These are phyloP conservation scores for Leptographium wingfieldii DNA, from an alignment of 2,329 filamentous ascomycete genomes.

Conservation along the genomic window DNA sequence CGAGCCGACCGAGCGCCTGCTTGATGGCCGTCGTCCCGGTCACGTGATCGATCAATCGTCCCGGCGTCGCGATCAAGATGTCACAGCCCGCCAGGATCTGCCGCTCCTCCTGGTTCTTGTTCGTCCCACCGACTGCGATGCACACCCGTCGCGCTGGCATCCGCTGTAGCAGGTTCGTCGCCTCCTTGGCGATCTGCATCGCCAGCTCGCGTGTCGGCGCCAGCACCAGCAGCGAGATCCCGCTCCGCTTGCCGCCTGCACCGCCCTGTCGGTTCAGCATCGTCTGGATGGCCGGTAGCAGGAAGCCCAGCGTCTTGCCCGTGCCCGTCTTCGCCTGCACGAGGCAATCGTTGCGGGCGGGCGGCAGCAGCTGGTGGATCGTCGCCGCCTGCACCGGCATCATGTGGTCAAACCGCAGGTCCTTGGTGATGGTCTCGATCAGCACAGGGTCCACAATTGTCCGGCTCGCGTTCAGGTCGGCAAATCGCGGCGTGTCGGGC, in stretches of 20 bases:
- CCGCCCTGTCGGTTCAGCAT: slow-evolving; percentile 37
- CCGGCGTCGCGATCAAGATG: slow-evolving; percentile 70
- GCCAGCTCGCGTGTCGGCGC: slow-evolving; percentile 61
- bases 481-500: slow-evolving; percentile 32
- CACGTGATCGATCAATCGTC: slow-evolving; percentile 66
- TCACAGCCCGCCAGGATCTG: slow-evolving; percentile 62
- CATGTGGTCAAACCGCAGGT: slow-evolving; percentile 39
- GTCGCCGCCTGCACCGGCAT: slow-evolving; percentile 43
- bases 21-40: slow-evolving; percentile 57
- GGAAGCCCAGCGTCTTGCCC: slow-evolving; percentile 74
- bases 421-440: slow-evolving; percentile 33
- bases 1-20: slow-evolving; percentile 53
- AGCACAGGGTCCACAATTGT: slow-evolving; percentile 32
- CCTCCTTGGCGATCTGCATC: slow-evolving; percentile 59
- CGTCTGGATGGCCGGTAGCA: slow-evolving; percentile 70
- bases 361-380: slow-evolving; percentile 33
- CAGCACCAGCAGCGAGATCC: slow-evolving; percentile 50
- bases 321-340: slow-evolving; percentile 82
- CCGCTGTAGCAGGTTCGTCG: slow-evolving; percentile 55
- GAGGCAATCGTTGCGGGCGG: slow-evolving; percentile 38
- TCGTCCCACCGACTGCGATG: slow-evolving; percentile 67
- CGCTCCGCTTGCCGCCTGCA: slow-evolving; percentile 15
- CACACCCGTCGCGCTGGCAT: slow-evolving; percentile 65
- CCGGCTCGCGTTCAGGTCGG: slow-evolving; percentile 25
- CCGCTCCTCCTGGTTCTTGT: slow-evolving; percentile 59